Evolutionary conservation across 495 filamentous ascomycete species (phyloP).

Genomic region (Lentithecium fluviatile): DNA sequence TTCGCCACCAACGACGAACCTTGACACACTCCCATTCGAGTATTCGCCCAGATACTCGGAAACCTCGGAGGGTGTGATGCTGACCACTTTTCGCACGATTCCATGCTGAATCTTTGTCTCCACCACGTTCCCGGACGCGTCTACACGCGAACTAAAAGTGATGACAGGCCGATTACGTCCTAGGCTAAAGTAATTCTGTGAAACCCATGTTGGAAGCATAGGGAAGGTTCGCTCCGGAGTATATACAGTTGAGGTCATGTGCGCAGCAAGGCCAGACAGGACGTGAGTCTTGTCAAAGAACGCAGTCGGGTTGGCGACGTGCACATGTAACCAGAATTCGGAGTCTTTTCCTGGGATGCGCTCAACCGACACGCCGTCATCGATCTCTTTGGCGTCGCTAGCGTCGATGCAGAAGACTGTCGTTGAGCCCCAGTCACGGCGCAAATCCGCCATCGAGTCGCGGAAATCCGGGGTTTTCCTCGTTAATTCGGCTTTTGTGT

Average conservation of each 20-base stretch:
- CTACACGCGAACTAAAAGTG: constrained; percentile 77
- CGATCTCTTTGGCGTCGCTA: constrained; percentile 69
- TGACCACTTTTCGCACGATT: constrained; percentile 67
- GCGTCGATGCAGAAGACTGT: constrained; percentile 84
- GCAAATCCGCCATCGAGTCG: constrained; percentile 59
- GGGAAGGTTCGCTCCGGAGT: constrained; percentile 66
- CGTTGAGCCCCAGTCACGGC: constrained; percentile 68
- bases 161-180: constrained; percentile 64
- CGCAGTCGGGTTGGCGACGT: constrained; percentile 93
- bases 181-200: constrained; percentile 67
- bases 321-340: constrained; percentile 78
- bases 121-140: constrained; percentile 63
- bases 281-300: constrained; percentile 60
- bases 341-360: constrained; percentile 46
- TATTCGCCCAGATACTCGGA: constrained; percentile 48
- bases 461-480: constrained; percentile 29
- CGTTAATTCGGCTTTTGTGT: constrained; percentile 23
- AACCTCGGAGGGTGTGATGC: constrained; percentile 63
- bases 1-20: constrained; percentile 49
- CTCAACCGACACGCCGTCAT: constrained; percentile 86
- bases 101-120: constrained; percentile 72
- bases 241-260: constrained; percentile 67
- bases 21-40: constrained; percentile 28
- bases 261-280: constrained; percentile 63
- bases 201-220: constrained; percentile 67